These are phyloP conservation scores for Dendrobium catenatum DNA, from an alignment of 106 monocot genomes.

Conservation along the genomic window DNA sequence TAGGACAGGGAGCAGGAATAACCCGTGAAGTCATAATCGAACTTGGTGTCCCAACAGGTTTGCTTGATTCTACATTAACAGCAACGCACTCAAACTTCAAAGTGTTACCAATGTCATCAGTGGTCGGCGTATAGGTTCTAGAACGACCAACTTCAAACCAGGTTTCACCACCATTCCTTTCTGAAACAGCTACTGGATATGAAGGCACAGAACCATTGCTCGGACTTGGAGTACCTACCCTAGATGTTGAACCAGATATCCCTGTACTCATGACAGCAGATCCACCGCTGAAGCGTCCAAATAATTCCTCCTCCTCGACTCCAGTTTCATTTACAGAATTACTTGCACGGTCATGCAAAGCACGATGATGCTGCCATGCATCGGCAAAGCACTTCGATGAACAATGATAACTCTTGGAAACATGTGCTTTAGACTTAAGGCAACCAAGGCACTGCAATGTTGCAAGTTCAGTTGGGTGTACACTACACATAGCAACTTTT, in stretches of 20 bases:
- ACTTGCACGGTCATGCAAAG: conserved; percentile 81
- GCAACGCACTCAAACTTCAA: conserved; percentile 88
- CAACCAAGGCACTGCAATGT: conserved; percentile 93
- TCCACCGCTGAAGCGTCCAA: conserved; percentile 57
- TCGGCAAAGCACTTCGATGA: conserved; percentile 82
- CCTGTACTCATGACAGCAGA: conserved; percentile 36
- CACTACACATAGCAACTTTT: conserved; percentile 85
- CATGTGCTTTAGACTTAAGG: conserved; percentile 71
- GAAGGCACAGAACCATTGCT: conserved; percentile 60
- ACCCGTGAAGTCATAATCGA: conserved; percentile 83
- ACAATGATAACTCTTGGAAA: conserved; percentile 92
- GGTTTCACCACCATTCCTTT: conserved; percentile 63
- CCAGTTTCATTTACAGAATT: conserved; percentile 74
- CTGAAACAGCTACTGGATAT: conserved; percentile 43
- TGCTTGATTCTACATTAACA: conserved; percentile 62
- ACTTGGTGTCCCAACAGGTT: conserved; percentile 50
- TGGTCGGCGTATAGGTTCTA: conserved; percentile 82
- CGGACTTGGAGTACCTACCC: conserved; percentile 38
- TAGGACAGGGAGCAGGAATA: conserved; percentile 89
- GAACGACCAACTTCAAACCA: conserved; percentile 82
- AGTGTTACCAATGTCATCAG: conserved; percentile 87
- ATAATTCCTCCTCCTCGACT: conserved; percentile 72
- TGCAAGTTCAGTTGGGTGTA: conserved; percentile 85
- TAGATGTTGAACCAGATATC: conserved; percentile 28
- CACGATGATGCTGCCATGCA: conserved; percentile 95